Percentiles rank a stretch among this genome's conserved stretches.
These are phyloP conservation scores for Kappamyces sp. DNA, from an alignment of 192 early-diverging fungal species.

Conservation along the genomic window DNA sequence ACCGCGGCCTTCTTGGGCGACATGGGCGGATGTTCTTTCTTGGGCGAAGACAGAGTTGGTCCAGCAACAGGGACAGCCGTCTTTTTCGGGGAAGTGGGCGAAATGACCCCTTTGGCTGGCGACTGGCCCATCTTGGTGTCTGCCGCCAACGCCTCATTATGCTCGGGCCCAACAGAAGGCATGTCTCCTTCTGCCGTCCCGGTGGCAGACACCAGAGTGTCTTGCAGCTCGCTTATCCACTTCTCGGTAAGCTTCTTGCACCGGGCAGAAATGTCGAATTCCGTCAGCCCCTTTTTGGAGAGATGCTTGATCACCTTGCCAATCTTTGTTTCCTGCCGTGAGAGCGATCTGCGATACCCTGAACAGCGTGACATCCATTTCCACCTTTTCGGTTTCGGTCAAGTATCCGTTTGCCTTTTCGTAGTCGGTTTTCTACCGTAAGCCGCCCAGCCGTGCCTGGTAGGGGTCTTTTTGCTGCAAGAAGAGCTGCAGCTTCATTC, in stretches of 20 bases:
- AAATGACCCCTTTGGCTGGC: neutral
- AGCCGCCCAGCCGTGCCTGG: neutral
- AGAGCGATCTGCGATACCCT: neutral
- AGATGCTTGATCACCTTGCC: slow-evolving; percentile 11
- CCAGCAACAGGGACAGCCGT: neutral
- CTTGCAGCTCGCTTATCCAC: slow-evolving; percentile 6
- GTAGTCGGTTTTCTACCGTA: slow-evolving; percentile 3
- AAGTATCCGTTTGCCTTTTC: neutral
- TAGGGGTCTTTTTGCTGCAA: neutral
- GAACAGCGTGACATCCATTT: slow-evolving; percentile 12
- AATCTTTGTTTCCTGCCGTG: slow-evolving; percentile 14
- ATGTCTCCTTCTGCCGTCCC: neutral
- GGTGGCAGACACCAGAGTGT: neutral
- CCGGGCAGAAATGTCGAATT: neutral
- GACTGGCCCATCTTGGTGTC: neutral
- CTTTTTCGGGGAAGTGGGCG: neutral
- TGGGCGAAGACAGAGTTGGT: slow-evolving; percentile 2
- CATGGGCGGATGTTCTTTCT: neutral
- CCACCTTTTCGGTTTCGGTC: slow-evolving; percentile 1
- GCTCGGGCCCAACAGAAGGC: neutral
- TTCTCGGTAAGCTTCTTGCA: slow-evolving; percentile 2
- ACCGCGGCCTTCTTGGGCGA: neutral
- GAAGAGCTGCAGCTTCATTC: slow-evolving; percentile 6
- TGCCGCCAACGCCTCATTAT: neutral
- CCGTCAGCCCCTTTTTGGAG: slow-evolving; percentile 6